Base-by-base conservation (phyloP, 306 rosid species). In the Lathyrus tuberosus region DNA sequence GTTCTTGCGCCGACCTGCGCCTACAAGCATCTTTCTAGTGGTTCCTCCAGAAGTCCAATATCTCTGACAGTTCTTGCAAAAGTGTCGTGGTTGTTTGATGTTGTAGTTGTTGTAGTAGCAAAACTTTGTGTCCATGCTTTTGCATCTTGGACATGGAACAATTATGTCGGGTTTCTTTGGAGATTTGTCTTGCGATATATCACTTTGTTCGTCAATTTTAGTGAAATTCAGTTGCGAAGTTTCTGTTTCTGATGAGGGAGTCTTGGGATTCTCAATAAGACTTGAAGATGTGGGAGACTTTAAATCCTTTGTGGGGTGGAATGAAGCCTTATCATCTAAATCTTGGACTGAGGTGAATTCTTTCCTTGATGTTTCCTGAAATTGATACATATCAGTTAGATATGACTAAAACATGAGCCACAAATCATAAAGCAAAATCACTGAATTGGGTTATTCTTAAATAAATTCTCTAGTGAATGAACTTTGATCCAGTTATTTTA, bases 41-140 rank as follows among this genome's bases (percentile, higher is more conserved):
- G 84, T 83, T 43, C 97, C 97, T 52, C 97, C 97, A 3, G 96
- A 88, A 4, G 97, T 92, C 97, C 97, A 92, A 65, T 92, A 92
- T 73, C 98, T 83, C 67, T 87, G 98, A 54, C 98, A 92, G 74
- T 84, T 88, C 82, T 92, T 92, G 76, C 98, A 92, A 78, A 92
- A 92, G 72, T 92, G 90, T 10, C 97, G 95, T 1, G 97, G 97
- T 69, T 92, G 97, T 59, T 80, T 87, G 62, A 92, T 88, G 16
- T 89, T 92, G 87, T 92, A 92, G 59, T 92, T 92, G 70, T 92
- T 92, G 74, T 71, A 89, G 78, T 92, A 92, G 62, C 97, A 92
- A 61, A 92, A 92, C 57, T 92, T 92, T 37, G 98, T 92, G 78
- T 89, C 96, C 87, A 68, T 87, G 86, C 96, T 92, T 68, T 84